These are phyloP conservation scores for Trichoderma harzianum DNA, from an alignment of 2,329 filamentous ascomycete species.

Conservation along the genomic window DNA sequence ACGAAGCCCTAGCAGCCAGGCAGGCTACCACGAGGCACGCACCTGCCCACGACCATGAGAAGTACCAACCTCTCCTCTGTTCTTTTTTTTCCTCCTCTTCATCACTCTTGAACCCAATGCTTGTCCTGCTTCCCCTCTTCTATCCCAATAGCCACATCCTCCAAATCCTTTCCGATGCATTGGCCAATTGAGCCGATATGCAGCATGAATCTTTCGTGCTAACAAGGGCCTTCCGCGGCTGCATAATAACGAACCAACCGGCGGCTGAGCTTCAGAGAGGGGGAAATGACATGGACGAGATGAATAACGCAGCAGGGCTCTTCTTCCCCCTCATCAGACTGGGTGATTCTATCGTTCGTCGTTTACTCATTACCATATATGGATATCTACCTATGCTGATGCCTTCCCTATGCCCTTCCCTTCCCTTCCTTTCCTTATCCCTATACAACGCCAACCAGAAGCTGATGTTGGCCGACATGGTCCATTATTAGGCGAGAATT, in stretches of 20 bases:
- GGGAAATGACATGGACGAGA: neutral
- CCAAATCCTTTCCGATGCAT: neutral
- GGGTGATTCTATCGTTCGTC: neutral
- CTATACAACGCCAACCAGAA: constrained; percentile 6
- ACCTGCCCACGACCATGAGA: neutral
- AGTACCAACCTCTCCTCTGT: neutral
- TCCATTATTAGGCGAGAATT: constrained; percentile 13
- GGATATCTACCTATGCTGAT: neutral
- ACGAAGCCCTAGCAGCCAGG: neutral
- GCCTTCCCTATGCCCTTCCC: neutral
- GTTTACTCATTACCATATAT: constrained; percentile 17
- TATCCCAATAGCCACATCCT: neutral
- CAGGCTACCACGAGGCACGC: constrained; percentile 2
- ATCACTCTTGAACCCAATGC: neutral
- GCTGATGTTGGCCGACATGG: constrained; percentile 8
- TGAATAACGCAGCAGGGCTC: neutral
- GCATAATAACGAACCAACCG: constrained; percentile 2
- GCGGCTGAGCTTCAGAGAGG: constrained; percentile 1
- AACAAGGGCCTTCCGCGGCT: constrained; percentile 1
- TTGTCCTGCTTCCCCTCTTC: neutral
- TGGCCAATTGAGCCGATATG: neutral
- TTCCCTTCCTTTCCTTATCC: neutral
- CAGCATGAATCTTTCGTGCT: neutral
- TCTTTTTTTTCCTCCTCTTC: neutral
- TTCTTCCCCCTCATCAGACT: neutral